Evolutionary conservation across 2,329 filamentous ascomycete genomes (phyloP), one percentile per base, ranked within the genome.

Genomic region (Fusarium equiseti): DNA sequence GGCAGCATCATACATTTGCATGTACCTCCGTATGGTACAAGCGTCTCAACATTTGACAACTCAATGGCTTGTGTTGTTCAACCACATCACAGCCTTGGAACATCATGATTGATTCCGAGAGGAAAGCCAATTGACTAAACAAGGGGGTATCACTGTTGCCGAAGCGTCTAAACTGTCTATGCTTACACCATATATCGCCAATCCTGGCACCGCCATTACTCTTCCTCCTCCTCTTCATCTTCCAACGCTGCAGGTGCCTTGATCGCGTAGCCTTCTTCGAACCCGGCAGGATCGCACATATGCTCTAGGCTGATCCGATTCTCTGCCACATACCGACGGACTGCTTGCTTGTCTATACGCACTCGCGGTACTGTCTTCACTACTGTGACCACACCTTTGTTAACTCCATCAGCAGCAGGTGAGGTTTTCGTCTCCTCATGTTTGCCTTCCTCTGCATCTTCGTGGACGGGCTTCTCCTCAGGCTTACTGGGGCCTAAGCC

Each of bases 281-380:
- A 97, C 2, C 92, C 94, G 2, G 90, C 86, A 8, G 90, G 87
- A 78, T 93, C 91, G 55, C 96, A 92, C 2, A 90, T 86, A 74
- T 86, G 87, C 56, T 88, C 86, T 53, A 95, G 77, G 54, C 85
- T 86, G 60, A 95, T 87, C 46, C 83, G 82, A 74, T 94, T 86
- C 59, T 80, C 82, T 50, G 85, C 83, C 13, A 91, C 88, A 89
- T 93, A 97, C 43, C 85, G 85, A 73, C 89, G 84, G 8, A 97
- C 82, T 5, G 82, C 84, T 35, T 83, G 81, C 77, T 86, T 88
- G 63, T 87, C 85, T 60, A 90, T 76, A 27, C 79, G 81, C 31
- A 90, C 86, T 22, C 85, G 80, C 40, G 79, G 80, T 13, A 86
- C 82, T 50, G 75, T 68, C 59, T 78, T 75, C 32, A 68, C 69